Base-by-base conservation (phyloP, 2,329 filamentous ascomycete species). In the Phaeosphaeria sp. region DNA sequence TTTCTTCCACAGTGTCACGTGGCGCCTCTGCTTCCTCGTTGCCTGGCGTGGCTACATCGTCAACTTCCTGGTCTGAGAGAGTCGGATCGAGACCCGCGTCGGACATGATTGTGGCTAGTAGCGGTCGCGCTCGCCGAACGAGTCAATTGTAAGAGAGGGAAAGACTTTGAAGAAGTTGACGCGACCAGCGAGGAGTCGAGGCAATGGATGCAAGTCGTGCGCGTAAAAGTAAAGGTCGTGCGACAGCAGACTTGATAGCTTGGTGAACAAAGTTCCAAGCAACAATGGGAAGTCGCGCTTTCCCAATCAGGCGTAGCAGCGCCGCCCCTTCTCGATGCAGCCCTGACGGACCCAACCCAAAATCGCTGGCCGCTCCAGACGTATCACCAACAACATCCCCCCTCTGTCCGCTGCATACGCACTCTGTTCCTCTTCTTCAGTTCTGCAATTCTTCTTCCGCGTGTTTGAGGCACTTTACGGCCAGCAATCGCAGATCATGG, bases 1-100 rank as follows among this genome's bases (percentile, higher is more conserved):
- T 66, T 41, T 75, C 70, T 50, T 74, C 74, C 17, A 75, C 67
- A 4, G 71, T 74, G 39, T 73, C 65, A 50, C 66, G 66, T 46
- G 72, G 69, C 42, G 68, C 64, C 36, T 57, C 68, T 10, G 68
- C 68, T 15, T 69, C 72, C 13, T 69, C 74, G n/a, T n/a, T n/a
- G 55, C 71, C 70, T 18, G 72, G 68, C 15, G 71, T 66, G 6
- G 73, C 69, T 10, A 69, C 68, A 58, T 65, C 72, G 17, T 72
- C 73, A 51, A 77, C 66, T 17, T 72, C 71, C 23, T 79, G 71
- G 53, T 74, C 72, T 58, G 72, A 73, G 52, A 76, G 65, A 54
- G 69, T 57, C 17, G 75, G 73, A 52, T 70, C 74, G 48, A 75
- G 62, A 39, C 63, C 69, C 33, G 74, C 72, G 57, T 70, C 75